Evolutionary conservation across 352 stramenopile genomes (phyloP).

Genomic region (Globisporangium paroecandrum): DNA sequence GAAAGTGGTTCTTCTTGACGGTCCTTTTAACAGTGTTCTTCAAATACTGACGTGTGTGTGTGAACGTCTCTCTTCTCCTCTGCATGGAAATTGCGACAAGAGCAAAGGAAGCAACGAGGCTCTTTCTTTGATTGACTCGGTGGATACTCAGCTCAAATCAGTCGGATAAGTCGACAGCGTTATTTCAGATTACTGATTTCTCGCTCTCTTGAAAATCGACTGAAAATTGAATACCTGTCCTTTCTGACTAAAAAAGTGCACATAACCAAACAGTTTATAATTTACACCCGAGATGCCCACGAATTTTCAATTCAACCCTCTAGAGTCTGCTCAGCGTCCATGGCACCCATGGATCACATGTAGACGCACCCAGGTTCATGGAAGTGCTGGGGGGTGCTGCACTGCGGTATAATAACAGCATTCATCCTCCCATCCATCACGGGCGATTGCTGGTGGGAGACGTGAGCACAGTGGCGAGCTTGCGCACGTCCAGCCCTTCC

Average conservation of each 20-base stretch:
- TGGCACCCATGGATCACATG: neutral
- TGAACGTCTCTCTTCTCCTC: neutral
- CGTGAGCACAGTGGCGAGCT: slow-evolving; percentile 36
- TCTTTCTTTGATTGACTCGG: neutral
- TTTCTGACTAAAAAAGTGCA: neutral
- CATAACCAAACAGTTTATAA: neutral
- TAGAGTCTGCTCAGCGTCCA: too few species aligned
- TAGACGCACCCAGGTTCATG: neutral
- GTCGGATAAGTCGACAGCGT: neutral
- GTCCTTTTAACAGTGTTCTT: too few species aligned
- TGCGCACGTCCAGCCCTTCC: slow-evolving; percentile 65
- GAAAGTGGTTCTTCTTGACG: neutral
- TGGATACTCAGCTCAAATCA: neutral
- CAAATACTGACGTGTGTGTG: neutral
- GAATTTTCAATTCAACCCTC: neutral
- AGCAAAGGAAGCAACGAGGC: neutral
- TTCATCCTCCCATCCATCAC: slow-evolving; percentile 1
- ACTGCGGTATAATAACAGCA: too few species aligned
- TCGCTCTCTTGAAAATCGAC: neutral
- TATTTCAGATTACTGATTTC: neutral
- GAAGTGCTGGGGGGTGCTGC: neutral
- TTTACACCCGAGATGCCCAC: neutral
- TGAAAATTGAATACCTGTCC: neutral
- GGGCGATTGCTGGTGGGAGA: slow-evolving; percentile 1
- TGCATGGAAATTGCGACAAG: neutral